These are phyloP conservation scores for Eucalyptus viminalis DNA, from an alignment of 345 rosid species.

Conservation along the genomic window DNA sequence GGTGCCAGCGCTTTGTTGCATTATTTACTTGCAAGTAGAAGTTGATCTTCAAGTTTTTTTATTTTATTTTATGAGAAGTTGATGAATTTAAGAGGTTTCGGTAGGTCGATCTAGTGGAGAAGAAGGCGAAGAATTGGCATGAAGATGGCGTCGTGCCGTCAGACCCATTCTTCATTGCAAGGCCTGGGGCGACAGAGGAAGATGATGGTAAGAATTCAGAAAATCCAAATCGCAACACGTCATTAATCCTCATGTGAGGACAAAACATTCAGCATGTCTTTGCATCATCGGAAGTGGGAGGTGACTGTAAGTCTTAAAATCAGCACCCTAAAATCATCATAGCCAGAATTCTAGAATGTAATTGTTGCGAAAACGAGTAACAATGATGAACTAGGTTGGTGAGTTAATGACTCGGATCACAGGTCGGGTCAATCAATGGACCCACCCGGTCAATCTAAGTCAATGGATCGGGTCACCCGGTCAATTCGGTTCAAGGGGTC, in stretches of 20 bases:
- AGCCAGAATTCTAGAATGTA: too few species aligned
- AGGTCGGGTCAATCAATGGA: too few species aligned
- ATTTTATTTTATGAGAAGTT: neutral
- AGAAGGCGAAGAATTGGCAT: slow-evolving; percentile 73
- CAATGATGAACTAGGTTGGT: too few species aligned
- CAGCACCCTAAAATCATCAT: too few species aligned
- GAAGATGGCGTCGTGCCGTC: slow-evolving; percentile 74
- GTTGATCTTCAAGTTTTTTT: neutral
- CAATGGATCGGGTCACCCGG: too few species aligned
- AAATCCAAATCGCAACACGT: neutral
- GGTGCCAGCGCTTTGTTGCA: neutral
- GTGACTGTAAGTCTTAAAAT: too few species aligned
- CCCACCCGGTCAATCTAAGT: too few species aligned
- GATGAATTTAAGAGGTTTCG: neutral
- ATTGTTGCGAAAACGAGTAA: too few species aligned
- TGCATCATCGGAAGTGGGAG: neutral
- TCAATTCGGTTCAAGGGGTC: too few species aligned
- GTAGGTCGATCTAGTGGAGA: slow-evolving; percentile 59
- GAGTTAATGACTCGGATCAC: too few species aligned
- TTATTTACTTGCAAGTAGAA: neutral
- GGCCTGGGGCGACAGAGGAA: slow-evolving; percentile 71
- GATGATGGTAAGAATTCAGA: slow-evolving; percentile 64
- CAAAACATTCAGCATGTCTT: neutral
- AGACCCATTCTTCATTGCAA: slow-evolving; percentile 79
- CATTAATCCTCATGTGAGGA: neutral